Percentiles rank a stretch among this genome's conserved stretches.
Conservation (phyloP, 2,329 filamentous ascomycete genomes). For the Neopestalotiopsis rosae region DNA sequence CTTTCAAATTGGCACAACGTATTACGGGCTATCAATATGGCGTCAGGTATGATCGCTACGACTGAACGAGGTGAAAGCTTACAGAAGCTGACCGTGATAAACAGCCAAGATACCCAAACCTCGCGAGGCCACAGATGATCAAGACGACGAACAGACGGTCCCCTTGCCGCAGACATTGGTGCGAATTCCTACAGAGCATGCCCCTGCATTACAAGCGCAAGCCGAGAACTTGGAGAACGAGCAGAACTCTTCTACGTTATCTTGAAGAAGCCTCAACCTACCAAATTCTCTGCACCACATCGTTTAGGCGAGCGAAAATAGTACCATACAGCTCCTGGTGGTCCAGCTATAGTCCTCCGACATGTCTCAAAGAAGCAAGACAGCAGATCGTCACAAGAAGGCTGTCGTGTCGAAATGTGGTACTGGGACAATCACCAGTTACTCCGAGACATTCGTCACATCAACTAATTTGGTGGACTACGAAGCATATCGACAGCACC, state of each 20-base stretch:
- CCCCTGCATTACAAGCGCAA: slow-evolving; percentile 66
- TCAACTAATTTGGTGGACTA: too few species aligned
- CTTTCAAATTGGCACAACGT: slow-evolving; percentile 90
- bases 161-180: slow-evolving; percentile 81
- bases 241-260: slow-evolving; percentile 30
- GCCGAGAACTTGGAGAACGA: slow-evolving; percentile 58
- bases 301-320: neutral
- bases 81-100: slow-evolving; percentile 18
- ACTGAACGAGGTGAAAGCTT: slow-evolving; percentile 9
- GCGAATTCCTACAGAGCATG: slow-evolving; percentile 82
- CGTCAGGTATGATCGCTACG: slow-evolving; percentile 65
- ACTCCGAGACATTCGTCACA: too few species aligned
- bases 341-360: too few species aligned
- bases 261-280: slow-evolving; percentile 5
- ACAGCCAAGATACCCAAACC: slow-evolving; percentile 74
- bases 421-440: too few species aligned
- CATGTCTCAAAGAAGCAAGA: too few species aligned
- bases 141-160: slow-evolving; percentile 49
- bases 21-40: slow-evolving; percentile 84
- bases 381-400: too few species aligned
- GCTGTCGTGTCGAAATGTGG: too few species aligned
- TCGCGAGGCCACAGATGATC: slow-evolving; percentile 44
- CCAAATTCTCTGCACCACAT: neutral
- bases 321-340: too few species aligned
- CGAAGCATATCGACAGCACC: too few species aligned